Conservation (phyloP, 192 early-diverging fungal genomes). For the Linnemannia zychae region DNA sequence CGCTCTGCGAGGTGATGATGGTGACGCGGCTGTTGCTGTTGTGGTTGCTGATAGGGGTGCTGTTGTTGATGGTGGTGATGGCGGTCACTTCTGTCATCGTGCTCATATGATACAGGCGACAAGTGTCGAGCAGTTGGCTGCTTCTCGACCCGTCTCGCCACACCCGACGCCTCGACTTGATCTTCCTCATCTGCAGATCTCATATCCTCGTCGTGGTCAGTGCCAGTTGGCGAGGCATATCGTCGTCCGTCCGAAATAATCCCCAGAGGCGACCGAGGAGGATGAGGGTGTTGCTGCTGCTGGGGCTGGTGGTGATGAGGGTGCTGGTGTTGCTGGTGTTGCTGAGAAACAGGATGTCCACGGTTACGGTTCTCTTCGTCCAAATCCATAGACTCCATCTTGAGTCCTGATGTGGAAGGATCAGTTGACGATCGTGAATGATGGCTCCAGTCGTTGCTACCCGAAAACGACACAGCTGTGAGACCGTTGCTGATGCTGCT, state of each 20-base stretch:
- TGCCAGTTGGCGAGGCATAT: slow-evolving; percentile 39
- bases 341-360: neutral
- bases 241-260: slow-evolving; percentile 6
- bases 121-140: neutral
- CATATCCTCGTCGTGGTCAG: slow-evolving; percentile 36
- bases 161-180: neutral
- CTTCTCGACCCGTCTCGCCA: neutral
- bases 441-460: slow-evolving; percentile 9
- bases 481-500: slow-evolving; percentile 31
- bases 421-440: slow-evolving; percentile 6
- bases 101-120: neutral
- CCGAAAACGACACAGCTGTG: slow-evolving; percentile 1
- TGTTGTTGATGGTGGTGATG: neutral
- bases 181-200: neutral
- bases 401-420: neutral
- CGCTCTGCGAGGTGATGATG: neutral
- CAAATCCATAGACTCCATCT: slow-evolving; percentile 3
- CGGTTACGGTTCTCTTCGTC: neutral
- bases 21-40: neutral
- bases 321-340: neutral
- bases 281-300: neutral
- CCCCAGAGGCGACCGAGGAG: neutral
- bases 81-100: neutral
- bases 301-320: neutral
- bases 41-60: neutral